These are phyloP conservation scores for Saccharomycopsis microspora DNA, from an alignment of 805 yeast genomes.

Conservation along the genomic window DNA sequence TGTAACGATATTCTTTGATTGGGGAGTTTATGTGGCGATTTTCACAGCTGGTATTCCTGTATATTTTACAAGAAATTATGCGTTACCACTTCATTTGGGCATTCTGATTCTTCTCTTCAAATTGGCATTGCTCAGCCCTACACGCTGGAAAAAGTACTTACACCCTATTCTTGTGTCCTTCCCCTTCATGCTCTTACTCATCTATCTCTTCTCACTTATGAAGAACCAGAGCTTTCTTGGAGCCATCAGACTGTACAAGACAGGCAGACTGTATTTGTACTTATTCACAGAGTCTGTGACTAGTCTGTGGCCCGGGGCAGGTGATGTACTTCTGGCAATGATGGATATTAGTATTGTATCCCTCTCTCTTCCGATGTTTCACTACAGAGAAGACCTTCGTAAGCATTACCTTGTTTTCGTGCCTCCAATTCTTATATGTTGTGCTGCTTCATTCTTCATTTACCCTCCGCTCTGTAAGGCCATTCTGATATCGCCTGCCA, in stretches of 20 bases:
- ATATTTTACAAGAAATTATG: slow-evolving; percentile 44
- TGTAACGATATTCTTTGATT: slow-evolving; percentile 39
- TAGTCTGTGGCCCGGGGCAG: slow-evolving; percentile 62
- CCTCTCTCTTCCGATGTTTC: slow-evolving; percentile 65
- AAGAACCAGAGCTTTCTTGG: slow-evolving; percentile 35
- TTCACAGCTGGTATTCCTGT: slow-evolving; percentile 48
- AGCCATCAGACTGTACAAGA: slow-evolving; percentile 45
- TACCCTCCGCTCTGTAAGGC: slow-evolving; percentile 62
- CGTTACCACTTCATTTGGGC: slow-evolving; percentile 52
- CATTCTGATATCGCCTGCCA: slow-evolving; percentile 47
- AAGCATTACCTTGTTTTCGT: slow-evolving; percentile 46
- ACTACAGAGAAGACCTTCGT: slow-evolving; percentile 52
- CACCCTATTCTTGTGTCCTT: slow-evolving; percentile 69
- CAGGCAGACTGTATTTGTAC: slow-evolving; percentile 54
- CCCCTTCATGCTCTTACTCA: slow-evolving; percentile 48
- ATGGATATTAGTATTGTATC: slow-evolving; percentile 75
- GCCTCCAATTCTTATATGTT: slow-evolving; percentile 46
- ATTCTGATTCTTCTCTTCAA: slow-evolving; percentile 48
- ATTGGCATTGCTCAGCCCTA: slow-evolving; percentile 36
- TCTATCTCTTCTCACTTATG: slow-evolving; percentile 49
- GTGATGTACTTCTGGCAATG: slow-evolving; percentile 57
- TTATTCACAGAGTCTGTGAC: slow-evolving; percentile 25
- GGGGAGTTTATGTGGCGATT: slow-evolving; percentile 35
- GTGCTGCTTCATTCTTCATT: slow-evolving; percentile 47
- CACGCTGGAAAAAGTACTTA: slow-evolving; percentile 35